phyloP scores from a whole-genome alignment of 495 filamentous ascomycete genomes.

The Lasiosphaeria hispida region DNA sequence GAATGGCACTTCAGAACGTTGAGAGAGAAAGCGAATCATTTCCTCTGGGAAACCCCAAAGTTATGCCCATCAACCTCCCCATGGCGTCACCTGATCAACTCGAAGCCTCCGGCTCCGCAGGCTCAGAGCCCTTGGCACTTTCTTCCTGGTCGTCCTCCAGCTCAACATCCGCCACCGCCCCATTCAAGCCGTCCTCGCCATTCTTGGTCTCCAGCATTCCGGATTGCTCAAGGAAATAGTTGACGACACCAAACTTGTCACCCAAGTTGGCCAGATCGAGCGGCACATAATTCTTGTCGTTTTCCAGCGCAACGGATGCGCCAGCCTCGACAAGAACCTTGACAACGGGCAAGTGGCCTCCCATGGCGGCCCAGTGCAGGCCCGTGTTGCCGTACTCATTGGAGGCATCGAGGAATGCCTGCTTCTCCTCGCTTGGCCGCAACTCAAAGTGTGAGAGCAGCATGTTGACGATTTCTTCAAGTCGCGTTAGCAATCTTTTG shows the following conservation, averaged over 20 bases:
- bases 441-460: constrained; percentile 40
- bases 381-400: constrained; percentile 85
- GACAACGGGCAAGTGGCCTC: constrained; percentile 78
- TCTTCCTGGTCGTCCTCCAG: constrained; percentile 14
- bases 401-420: constrained; percentile 58
- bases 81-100: not conserved
- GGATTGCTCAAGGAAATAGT: constrained; percentile 58
- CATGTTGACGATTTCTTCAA: constrained; percentile 39
- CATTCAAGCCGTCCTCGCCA: constrained; percentile 32
- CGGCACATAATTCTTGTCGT: constrained; percentile 80
- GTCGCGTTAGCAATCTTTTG: not conserved
- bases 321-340: constrained; percentile 63
- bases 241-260: constrained; percentile 64
- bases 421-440: constrained; percentile 29
- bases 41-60: too few relatives aligned
- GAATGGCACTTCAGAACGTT: too few relatives aligned
- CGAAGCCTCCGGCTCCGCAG: constrained; percentile 3
- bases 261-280: constrained; percentile 80
- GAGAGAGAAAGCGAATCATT: too few relatives aligned
- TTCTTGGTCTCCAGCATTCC: constrained; percentile 55
- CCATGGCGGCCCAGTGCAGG: constrained; percentile 87
- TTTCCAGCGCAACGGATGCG: constrained; percentile 70
- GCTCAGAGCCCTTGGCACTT: constrained; percentile 2
- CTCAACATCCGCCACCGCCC: constrained; percentile 25
- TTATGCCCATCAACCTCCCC: not conserved